Base-by-base conservation (phyloP, 352 stramenopile genomes). In the Peronospora farinosa region DNA sequence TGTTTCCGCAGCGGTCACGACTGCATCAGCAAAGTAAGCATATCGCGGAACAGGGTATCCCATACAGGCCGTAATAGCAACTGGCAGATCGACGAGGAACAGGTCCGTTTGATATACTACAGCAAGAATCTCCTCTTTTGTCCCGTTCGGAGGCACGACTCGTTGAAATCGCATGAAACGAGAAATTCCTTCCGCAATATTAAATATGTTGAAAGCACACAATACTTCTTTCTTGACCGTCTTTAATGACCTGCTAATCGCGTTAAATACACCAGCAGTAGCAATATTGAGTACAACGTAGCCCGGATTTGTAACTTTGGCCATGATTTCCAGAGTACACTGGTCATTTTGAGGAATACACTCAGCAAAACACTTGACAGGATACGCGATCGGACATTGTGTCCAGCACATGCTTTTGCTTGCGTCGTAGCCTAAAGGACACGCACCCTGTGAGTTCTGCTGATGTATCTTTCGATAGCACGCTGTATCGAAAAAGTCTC, bases 321-420 rank as follows among this genome's bases (percentile, higher is more conserved):
- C 39, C 23, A 72, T 21, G 13, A 80, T 46, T 36, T 65, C 61
- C 9, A 60, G 38, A 9, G 51, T 59, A 33, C 65, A 74, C 33
- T 74, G 51, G 31, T 58, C 55, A 31, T 70, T 74, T 33, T 74
- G 65, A 17, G 47, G 61, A 41, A 74, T 64, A 40, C 66, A 80
- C 27, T 80, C 66, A 54, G 72, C 63, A 17, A 61, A 61, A 43
- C 69, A 80, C 33, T 66, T 53, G n/a, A 80, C 63, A 2, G 69
- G 69, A 41, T 66, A 74, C n/a, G 65, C 47, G 15, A 79, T 57
- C 7, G 65, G 62, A 45, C 69, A 75, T 21, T 74, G 51, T 3
- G 64, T 58, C 67, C 67, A 77, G 39, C 67, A 77, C 13, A 57
- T 77, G 11, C 8, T 4, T 11, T 0, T 32, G 7, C 10, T 32